Base-by-base conservation (phyloP, 768 basidiomycete genomes). In the Saitozyma sp. region DNA sequence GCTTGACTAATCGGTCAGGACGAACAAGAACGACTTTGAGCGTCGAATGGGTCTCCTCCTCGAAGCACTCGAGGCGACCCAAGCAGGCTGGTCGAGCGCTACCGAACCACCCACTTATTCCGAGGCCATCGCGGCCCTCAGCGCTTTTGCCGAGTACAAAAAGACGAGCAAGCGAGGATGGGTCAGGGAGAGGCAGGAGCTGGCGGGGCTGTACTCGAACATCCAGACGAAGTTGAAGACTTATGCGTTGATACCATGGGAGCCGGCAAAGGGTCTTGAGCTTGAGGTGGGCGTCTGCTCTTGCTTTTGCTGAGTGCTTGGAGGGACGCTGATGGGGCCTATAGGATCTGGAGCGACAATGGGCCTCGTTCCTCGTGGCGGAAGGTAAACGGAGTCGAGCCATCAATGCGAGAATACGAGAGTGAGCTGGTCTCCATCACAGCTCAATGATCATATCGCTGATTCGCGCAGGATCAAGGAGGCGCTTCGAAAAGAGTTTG, bases 211-310 rank as follows among this genome's bases (percentile, higher is more conserved):
- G 13, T 91, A 97, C 66, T 88, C 90, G 3, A 95, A 96, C 73
- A 88, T 99, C 38, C 91, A 93, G 78, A 95, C 92, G 0, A 97
- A 98, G 79, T 81, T 98, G 59, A 85, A 84, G 78, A 98, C 94
- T 20, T 98, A 98, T 81, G 86, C 88, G 9, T 76, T 99, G 68
- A 83, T 86, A 62, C 87, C 90, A 71, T 98, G 94, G 78, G 83
- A 88, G 20, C 93, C 96, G 11, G 86, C 87, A 2, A 75, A 80
- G 4, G 92, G 90, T 2, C 80, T 92, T 17, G 81, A 86, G 20
- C 83, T 88, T 39, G 81, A 83, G 42, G 87, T 86, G 64, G 54
- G 84, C 16, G n/a, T 6, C 39, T n/a, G 75, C 41, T 11, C 29
- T 10, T 17, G 8, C 10, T 20, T 20, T 45, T 20, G n/a, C 10